Evolutionary conservation across 176 grass and related monocot genomes (phyloP).

Genomic region (Cenchrus purpureus): DNA sequence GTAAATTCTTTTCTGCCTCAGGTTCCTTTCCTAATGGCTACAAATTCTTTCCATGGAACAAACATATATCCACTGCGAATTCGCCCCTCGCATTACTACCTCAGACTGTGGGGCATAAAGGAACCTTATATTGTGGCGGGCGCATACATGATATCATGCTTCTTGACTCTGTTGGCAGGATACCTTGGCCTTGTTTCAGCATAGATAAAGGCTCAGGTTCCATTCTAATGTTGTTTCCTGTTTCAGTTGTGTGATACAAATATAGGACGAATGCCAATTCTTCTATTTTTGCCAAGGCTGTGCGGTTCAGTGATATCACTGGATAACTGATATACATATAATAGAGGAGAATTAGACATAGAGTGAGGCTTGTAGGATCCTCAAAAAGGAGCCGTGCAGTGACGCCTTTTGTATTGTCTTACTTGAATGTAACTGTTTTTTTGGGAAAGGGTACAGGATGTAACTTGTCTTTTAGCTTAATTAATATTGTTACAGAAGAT

Average conservation of each 20-base stretch:
- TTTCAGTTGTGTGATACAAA: neutral
- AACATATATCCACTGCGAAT: conserved; percentile 40
- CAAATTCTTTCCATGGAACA: conserved; percentile 41
- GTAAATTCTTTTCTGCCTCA: conserved; percentile 29
- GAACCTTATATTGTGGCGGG: conserved; percentile 74
- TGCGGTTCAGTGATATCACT: neutral
- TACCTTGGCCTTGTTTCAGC: conserved; percentile 85
- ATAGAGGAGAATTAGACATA: neutral
- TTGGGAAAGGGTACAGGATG: neutral
- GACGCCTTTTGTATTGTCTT: neutral
- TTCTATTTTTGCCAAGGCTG: neutral
- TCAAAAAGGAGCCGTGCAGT: neutral
- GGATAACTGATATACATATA: neutral
- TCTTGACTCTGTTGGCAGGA: conserved; percentile 72
- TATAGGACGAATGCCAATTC: no score
- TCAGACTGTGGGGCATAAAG: conserved; percentile 69
- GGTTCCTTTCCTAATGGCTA: conserved; percentile 55
- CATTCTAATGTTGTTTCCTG: conserved; percentile 29
- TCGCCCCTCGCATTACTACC: conserved; percentile 57
- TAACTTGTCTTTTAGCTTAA: neutral
- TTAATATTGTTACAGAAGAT: neutral
- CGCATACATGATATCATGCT: conserved; percentile 76
- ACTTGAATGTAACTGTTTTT: neutral
- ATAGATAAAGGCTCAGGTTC: conserved; percentile 39
- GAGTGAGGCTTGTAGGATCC: conserved; percentile 17